Base-by-base conservation (phyloP, 176 grass and related monocot genomes). In the Aegilops tauschii region DNA sequence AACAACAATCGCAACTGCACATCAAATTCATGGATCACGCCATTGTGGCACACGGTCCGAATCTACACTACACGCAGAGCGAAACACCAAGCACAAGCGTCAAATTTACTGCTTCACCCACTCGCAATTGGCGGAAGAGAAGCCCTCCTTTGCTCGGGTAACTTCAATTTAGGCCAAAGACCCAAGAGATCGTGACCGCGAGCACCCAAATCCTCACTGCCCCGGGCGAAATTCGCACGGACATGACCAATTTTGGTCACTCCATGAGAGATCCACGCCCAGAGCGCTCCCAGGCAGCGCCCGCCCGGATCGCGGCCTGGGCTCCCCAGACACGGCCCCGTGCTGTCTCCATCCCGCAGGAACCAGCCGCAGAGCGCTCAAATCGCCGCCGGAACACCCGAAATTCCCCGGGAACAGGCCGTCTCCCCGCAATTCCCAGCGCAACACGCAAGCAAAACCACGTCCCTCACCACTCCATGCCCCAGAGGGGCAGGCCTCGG, bases 241-340 rank as follows among this genome's bases (percentile, higher is more conserved):
- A 64, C 10, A 71, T 3, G 62, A 35, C 27, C 52, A 69, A 76
- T 52, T 72, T n/a, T 8, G 18, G 58, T 9, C 28, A 35, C 5
- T 4, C 11, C 37, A 29, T 1, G 0, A 12, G 30, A 91, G 82
- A 91, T 91, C 86, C 72, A 5, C 9, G 62, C 9, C n/a, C 64
- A 12, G 21, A 67, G 16, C 23, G 40, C 20, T 76, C 5, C 39
- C 36, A 27, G 13, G 3, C 35, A 35, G 12, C 40, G 49, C 36
- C 11, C 3, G 0, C 13, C 8, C 30, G 79, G 68, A 76, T 71
- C 79, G 36, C 14, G 13, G 16, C 8, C 20, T 6, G 36, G 67
- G 9, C 3, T 20, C 8, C 27, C 35, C 8, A 54, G 31, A 50
- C 3, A 54, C 49, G 0, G 8, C 39, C 5, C 11, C 35, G 62